A percentile compares a stretch with the other conserved stretches of the same genome.
Evolutionary conservation across 768 basidiomycete genomes (phyloP).

Genomic region (Kwoniella heveanensis): DNA sequence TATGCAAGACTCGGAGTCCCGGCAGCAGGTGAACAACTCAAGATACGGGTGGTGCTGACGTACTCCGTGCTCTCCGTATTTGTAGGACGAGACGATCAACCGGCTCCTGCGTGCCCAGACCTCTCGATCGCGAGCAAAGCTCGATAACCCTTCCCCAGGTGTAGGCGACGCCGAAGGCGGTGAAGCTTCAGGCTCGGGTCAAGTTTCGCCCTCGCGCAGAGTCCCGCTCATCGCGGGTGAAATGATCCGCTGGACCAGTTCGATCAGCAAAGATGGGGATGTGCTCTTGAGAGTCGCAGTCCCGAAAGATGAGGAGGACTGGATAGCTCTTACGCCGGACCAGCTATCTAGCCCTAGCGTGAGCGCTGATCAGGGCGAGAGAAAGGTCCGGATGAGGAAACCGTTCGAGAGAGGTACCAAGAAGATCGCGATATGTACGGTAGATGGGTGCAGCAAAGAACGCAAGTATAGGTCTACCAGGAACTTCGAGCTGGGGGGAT

Average conservation of each 20-base stretch:
- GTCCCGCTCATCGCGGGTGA: conserved; percentile 1
- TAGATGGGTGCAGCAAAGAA: conserved; percentile 33
- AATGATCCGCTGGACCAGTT: conserved; percentile 37
- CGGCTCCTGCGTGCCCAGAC: conserved; percentile 54
- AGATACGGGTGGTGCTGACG: too few species aligned
- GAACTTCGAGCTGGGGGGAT: conserved; percentile 46
- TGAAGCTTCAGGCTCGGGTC: not conserved
- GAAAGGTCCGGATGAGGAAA: too few species aligned
- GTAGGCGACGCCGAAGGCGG: conserved; percentile 18
- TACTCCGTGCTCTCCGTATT: not conserved
- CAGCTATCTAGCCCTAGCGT: not conserved
- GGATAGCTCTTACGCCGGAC: conserved; percentile 18
- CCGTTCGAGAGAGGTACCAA: too few species aligned
- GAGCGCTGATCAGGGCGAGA: too few species aligned
- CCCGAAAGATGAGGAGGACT: conserved; percentile 33
- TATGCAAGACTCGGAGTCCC: too few species aligned
- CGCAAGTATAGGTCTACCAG: conserved; percentile 45
- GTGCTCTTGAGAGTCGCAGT: conserved; percentile 32
- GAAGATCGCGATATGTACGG: conserved; percentile 28
- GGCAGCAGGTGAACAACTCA: too few species aligned
- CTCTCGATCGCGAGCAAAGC: conserved; percentile 42
- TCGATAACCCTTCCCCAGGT: conserved; percentile 37
- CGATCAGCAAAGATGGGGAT: conserved; percentile 30
- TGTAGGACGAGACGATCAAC: conserved; percentile 54
- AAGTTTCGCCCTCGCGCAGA: conserved; percentile 9